Evolutionary conservation across 495 filamentous ascomycete species (phyloP).

Genomic region (Pyrenopolyporus hunteri): DNA sequence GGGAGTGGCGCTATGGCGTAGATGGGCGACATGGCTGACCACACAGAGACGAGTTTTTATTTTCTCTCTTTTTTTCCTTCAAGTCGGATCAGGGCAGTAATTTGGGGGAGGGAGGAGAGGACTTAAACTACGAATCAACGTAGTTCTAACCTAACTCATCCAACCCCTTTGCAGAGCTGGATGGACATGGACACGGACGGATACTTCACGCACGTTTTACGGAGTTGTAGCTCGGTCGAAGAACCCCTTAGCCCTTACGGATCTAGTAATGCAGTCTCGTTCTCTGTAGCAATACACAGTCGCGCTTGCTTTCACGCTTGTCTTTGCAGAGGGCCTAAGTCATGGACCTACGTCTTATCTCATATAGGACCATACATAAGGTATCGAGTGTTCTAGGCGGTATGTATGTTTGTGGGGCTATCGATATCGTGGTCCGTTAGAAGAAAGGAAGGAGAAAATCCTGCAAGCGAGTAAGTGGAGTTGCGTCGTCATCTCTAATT

Average conservation of each 20-base stretch:
- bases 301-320: no score
- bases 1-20: constrained; percentile 8
- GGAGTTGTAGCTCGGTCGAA: constrained; percentile 2
- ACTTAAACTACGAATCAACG: neutral
- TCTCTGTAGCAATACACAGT: constrained; percentile 22
- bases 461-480: constrained; percentile 6
- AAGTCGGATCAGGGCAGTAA: neutral
- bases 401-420: neutral
- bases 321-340: neutral
- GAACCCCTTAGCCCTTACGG: neutral
- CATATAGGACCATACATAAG: neutral
- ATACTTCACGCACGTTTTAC: no score
- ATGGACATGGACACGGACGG: no score
- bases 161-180: neutral
- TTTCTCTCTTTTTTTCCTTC: no score
- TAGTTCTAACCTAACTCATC: neutral
- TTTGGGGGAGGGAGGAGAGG: neutral
- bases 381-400: no score
- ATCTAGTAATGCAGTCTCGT: neutral
- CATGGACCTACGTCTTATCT: no score
- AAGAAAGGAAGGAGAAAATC: neutral
- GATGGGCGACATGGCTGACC: constrained; percentile 8
- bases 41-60: neutral
- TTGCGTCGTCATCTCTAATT: constrained; percentile 28
- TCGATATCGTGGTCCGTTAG: neutral